A percentile compares a stretch with the other conserved stretches of the same genome.
Evolutionary conservation across 2,329 filamentous ascomycete species (phyloP).

Genomic region (Paraphoma chrysanthemicola): DNA sequence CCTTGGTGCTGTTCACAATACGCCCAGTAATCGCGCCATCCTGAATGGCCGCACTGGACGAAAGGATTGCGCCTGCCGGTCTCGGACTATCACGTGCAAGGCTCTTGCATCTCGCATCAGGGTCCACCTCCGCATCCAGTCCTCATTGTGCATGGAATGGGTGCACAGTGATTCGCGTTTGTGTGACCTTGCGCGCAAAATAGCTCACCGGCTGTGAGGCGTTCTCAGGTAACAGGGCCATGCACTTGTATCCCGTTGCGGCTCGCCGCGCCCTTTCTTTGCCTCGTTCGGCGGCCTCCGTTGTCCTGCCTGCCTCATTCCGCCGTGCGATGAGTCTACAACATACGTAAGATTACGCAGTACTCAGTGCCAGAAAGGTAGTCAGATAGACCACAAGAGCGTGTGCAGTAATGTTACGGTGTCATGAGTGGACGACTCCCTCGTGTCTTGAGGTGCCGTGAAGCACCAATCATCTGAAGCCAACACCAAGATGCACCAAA

Average conservation of each 20-base stretch:
- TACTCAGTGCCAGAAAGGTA: no score
- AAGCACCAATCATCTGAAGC: no score
- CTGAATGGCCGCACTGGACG: constrained; percentile 13
- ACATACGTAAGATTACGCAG: background rate
- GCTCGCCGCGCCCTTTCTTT: constrained; percentile 4
- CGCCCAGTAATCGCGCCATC: constrained; percentile 13
- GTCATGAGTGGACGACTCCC: no score
- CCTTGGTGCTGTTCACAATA: background rate
- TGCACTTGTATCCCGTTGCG: constrained; percentile 5
- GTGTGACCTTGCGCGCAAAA: background rate
- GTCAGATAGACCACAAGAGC: no score
- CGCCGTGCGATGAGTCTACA: background rate
- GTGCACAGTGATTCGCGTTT: background rate
- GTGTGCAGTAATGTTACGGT: no score
- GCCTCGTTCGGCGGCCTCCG: constrained; percentile 1
- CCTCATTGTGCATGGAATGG: background rate
- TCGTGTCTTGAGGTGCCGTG: no score
- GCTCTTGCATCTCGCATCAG: background rate
- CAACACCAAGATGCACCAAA: no score
- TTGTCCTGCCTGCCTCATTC: background rate
- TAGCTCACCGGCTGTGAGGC: constrained; percentile 7
- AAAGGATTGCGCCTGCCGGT: constrained; percentile 13
- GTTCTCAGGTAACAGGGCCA: background rate
- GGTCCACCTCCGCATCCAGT: background rate
- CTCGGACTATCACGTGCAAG: constrained; percentile 18